Conservation (phyloP, 2,329 filamentous ascomycete genomes). For the Ceratocystis huliohia region DNA sequence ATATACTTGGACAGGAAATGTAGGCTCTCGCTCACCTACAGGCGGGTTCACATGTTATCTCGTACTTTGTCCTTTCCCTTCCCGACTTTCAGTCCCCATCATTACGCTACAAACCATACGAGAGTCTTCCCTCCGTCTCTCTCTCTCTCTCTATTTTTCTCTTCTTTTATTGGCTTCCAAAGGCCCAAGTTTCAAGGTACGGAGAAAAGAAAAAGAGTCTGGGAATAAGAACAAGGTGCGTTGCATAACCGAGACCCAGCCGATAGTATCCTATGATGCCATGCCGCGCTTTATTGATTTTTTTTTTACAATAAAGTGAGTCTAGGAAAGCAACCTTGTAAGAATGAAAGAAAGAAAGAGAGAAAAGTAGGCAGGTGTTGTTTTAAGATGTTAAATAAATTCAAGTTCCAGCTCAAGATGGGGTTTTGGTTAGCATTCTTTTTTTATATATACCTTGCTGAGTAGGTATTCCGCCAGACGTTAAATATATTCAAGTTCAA, state of each 20-base stretch:
- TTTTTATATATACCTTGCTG: too few relatives aligned
- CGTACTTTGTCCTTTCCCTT: too few relatives aligned
- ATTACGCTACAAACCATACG: too few relatives aligned
- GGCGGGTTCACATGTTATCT: neutral
- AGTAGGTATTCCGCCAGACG: too few relatives aligned
- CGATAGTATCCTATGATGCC: neutral
- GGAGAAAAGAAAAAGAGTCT: neutral
- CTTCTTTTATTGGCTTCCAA: neutral
- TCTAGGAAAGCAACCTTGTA: neutral
- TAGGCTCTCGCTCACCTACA: neutral
- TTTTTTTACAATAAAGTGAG: neutral
- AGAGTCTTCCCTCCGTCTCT: neutral
- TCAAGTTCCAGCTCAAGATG: too few relatives aligned
- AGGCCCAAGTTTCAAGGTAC: conserved; percentile 1
- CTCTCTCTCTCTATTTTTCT: neutral
- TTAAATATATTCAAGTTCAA: too few relatives aligned
- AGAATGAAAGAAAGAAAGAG: neutral
- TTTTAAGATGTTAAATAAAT: too few relatives aligned
- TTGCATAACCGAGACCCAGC: neutral
- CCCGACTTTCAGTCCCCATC: neutral
- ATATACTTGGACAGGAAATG: neutral
- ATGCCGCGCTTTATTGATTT: neutral
- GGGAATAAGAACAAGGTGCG: neutral
- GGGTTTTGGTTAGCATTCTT: too few relatives aligned
- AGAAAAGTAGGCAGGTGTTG: neutral